Conservation (phyloP, 176 grass and related monocot genomes). For the Raddia distichophylla region DNA sequence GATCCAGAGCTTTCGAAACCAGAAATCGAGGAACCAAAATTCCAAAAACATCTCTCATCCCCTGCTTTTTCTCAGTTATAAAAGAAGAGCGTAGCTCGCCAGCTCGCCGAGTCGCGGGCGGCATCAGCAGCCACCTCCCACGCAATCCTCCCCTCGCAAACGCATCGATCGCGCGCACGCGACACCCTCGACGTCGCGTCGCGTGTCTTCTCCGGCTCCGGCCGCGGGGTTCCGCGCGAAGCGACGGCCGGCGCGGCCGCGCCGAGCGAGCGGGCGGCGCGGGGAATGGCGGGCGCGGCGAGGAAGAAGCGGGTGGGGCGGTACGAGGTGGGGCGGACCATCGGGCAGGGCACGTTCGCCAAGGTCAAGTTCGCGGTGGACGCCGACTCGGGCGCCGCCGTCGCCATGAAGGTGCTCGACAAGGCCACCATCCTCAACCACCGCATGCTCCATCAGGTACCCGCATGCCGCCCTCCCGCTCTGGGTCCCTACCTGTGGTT, state of each 20-base stretch:
- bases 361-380: conserved; percentile 95
- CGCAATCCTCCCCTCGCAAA: no score
- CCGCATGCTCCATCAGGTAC: conserved; percentile 90
- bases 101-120: no score
- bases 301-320: conserved; percentile 70
- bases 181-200: no score
- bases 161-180: no score
- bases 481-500: background rate
- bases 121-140: no score
- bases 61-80: no score
- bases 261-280: background rate
- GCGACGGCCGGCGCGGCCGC: no score
- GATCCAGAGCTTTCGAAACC: no score
- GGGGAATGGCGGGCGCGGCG: conserved; percentile 42
- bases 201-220: background rate
- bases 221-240: no score
- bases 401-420: conserved; percentile 88
- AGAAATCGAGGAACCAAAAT: no score
- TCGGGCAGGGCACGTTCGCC: conserved; percentile 89
- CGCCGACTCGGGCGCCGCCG: conserved; percentile 58
- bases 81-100: no score
- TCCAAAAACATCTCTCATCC: no score
- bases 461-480: background rate
- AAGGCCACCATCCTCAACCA: conserved; percentile 85
- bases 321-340: conserved; percentile 91